These are phyloP conservation scores for Cucumis melo DNA, from an alignment of 306 rosid species.

Conservation along the genomic window DNA sequence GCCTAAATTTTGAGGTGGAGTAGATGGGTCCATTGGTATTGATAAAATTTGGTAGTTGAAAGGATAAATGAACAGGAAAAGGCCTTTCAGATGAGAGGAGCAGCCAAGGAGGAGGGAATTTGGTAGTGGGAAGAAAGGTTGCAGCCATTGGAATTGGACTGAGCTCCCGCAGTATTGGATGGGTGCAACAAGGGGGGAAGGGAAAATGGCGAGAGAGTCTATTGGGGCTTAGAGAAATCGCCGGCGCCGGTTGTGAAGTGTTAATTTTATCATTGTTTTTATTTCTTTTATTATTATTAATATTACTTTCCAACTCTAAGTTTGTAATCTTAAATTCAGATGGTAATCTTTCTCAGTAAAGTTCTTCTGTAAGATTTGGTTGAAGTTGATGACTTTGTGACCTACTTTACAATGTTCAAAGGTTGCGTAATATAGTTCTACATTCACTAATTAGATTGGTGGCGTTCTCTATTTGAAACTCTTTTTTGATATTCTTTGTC, in stretches of 20 bases:
- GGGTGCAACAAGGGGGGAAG: neutral
- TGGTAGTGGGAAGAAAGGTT: slow-evolving; percentile 16
- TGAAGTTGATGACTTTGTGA: too few species aligned
- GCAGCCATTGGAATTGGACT: slow-evolving; percentile 16
- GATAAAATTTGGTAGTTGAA: slow-evolving; percentile 16
- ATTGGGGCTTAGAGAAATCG: neutral
- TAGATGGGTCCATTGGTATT: slow-evolving; percentile 2
- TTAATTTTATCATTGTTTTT: too few species aligned
- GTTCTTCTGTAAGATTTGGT: too few species aligned
- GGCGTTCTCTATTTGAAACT: too few species aligned
- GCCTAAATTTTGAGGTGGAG: slow-evolving; percentile 9
- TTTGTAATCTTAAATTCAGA: too few species aligned
- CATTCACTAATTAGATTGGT: too few species aligned
- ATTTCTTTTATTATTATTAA: too few species aligned
- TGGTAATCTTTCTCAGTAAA: too few species aligned
- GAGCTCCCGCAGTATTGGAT: neutral
- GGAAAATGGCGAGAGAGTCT: neutral
- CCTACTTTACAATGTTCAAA: too few species aligned
- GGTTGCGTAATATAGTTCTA: too few species aligned
- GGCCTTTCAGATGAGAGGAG: neutral
- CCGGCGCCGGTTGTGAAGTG: neutral
- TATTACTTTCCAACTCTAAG: too few species aligned
- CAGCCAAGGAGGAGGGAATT: slow-evolving; percentile 11
- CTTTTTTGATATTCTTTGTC: too few species aligned
- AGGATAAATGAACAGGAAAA: neutral